Percentiles rank a stretch among this genome's conserved stretches.
Evolutionary conservation across 345 rosid species (phyloP).

Genomic region (Citrus sinensis): DNA sequence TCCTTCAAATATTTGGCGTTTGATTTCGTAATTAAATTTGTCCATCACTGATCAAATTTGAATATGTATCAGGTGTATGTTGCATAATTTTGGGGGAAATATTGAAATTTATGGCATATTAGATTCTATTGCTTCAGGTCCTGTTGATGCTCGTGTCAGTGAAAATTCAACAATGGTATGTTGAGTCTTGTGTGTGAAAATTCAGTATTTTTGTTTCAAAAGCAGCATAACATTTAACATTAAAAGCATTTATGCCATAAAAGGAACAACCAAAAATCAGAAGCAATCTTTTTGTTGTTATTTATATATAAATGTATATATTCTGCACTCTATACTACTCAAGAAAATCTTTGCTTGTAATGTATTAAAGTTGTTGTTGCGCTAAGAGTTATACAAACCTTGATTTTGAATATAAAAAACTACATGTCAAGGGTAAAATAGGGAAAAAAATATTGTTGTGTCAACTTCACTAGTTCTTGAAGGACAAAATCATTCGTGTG

Average conservation of each 20-base stretch:
- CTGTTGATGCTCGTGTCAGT: conserved; percentile 72
- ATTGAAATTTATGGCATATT: conserved; percentile 85
- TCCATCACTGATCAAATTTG: conserved; percentile 1
- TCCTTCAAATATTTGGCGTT: background rate
- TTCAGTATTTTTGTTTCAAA: background rate
- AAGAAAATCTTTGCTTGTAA: background rate
- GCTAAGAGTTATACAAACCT: too few relatives aligned
- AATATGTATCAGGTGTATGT: conserved; percentile 66
- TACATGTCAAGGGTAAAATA: too few relatives aligned
- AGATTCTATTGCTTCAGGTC: conserved; percentile 82
- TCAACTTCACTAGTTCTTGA: too few relatives aligned
- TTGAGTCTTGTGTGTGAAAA: background rate
- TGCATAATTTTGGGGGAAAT: conserved; percentile 96
- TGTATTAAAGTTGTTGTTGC: background rate
- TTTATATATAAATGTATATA: background rate
- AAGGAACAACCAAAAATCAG: background rate
- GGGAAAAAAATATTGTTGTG: too few relatives aligned
- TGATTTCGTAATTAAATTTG: background rate
- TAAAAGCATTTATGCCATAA: background rate
- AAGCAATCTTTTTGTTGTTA: background rate
- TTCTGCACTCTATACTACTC: background rate
- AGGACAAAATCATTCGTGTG: too few relatives aligned
- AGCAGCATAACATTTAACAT: background rate
- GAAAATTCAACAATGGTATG: conserved; percentile 88
- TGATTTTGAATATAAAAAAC: too few relatives aligned